These are phyloP conservation scores for Scalesia atractyloides DNA, from an alignment of 129 eudicot genomes.

Conservation along the genomic window DNA sequence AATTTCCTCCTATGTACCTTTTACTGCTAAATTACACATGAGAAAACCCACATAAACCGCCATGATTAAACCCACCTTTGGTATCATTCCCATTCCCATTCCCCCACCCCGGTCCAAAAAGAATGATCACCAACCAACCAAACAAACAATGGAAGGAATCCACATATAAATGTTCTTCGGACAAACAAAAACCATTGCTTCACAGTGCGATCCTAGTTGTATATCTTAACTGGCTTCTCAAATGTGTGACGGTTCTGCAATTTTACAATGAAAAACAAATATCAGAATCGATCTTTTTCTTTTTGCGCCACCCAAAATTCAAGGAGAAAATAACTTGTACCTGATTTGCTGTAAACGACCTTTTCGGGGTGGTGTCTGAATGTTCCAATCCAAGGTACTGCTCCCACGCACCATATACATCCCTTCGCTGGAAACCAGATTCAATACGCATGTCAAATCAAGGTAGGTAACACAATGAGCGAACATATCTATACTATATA, in stretches of 20 bases:
- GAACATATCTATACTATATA: no score
- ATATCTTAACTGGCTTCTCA: slow-evolving; percentile 97
- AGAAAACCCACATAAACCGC: slow-evolving; percentile 7
- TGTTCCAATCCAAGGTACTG: slow-evolving; percentile 98
- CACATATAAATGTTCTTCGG: slow-evolving; percentile 14
- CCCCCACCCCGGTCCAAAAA: slow-evolving; percentile 28
- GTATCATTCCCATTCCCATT: slow-evolving; percentile 8
- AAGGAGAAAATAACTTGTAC: slow-evolving; percentile 34
- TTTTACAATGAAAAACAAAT: slow-evolving; percentile 6
- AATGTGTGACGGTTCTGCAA: slow-evolving; percentile 94
- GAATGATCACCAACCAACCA: slow-evolving; percentile 39
- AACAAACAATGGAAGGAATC: slow-evolving; percentile 25
- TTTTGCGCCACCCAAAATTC: slow-evolving; percentile 4
- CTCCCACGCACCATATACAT: slow-evolving; percentile 96
- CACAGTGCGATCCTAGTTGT: slow-evolving; percentile 50
- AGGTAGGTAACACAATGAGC: not conserved
- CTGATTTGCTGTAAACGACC: slow-evolving; percentile 79
- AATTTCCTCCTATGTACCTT: slow-evolving; percentile 30
- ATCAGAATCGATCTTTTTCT: not conserved
- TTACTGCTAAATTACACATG: slow-evolving; percentile 31
- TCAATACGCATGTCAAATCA: slow-evolving; percentile 13
- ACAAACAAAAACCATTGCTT: slow-evolving; percentile 25
- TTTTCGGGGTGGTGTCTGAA: slow-evolving; percentile 73
- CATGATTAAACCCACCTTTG: not conserved
- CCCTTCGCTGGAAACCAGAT: slow-evolving; percentile 61